phyloP scores from a whole-genome alignment of 192 early-diverging fungal genomes.

The Entomortierella lignicola region DNA sequence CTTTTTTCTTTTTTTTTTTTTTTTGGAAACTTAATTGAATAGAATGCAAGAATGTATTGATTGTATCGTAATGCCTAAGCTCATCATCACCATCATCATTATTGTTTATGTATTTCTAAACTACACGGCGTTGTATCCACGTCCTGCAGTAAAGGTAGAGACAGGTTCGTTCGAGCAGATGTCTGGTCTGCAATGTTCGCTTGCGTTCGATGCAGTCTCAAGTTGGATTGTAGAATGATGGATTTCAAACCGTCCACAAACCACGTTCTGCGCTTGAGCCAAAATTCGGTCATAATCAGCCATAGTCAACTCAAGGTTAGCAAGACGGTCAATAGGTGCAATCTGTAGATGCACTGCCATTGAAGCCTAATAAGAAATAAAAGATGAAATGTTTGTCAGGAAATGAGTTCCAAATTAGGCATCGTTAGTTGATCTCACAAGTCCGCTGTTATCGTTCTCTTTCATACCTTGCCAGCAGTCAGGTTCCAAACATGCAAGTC shows the following conservation, averaged over 20 bases:
- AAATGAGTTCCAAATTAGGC: conserved; percentile 23
- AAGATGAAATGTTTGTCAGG: conserved; percentile 1
- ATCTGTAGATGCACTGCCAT: conserved; percentile 40
- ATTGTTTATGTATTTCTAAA: no score
- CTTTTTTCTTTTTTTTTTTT: conserved; percentile 1
- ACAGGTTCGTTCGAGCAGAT: conserved; percentile 50
- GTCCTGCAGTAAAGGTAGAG: background rate
- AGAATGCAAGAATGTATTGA: background rate
- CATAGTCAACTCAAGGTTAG: conserved; percentile 22
- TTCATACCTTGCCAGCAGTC: conserved; percentile 61
- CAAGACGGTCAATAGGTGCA: conserved; percentile 5
- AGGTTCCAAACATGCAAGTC: conserved; percentile 70
- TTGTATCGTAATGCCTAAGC: background rate
- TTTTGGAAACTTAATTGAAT: background rate
- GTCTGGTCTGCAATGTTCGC: conserved; percentile 61
- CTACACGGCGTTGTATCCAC: conserved; percentile 38
- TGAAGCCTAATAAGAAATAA: conserved; percentile 27
- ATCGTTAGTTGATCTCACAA: conserved; percentile 14
- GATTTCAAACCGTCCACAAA: conserved; percentile 63
- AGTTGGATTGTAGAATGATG: conserved; percentile 69
- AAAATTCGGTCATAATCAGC: conserved; percentile 63
- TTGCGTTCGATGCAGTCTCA: conserved; percentile 57
- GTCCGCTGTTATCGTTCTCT: background rate
- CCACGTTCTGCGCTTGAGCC: conserved; percentile 58
- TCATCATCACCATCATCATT: no score